These are phyloP conservation scores for Boletus insuetus DNA, from an alignment of 768 basidiomycete genomes.

Conservation along the genomic window DNA sequence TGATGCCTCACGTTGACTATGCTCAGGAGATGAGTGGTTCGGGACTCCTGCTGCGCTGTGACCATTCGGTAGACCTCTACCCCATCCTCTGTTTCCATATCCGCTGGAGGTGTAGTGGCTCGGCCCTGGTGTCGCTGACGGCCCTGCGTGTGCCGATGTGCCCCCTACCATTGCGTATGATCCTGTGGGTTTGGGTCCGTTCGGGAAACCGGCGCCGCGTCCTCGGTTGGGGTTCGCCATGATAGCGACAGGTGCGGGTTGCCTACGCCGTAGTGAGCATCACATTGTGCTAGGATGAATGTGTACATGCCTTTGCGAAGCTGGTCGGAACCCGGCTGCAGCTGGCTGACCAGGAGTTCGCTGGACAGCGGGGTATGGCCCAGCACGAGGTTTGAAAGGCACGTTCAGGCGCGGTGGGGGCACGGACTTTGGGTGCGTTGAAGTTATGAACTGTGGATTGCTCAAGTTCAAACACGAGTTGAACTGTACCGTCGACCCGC, in stretches of 20 bases:
- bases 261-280: slow-evolving; percentile 13
- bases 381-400: slow-evolving; percentile 67
- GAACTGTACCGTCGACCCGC: slow-evolving; percentile 86
- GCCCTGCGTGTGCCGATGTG: not conserved
- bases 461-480: slow-evolving; percentile 88
- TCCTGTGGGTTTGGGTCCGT: slow-evolving; percentile 4
- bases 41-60: not conserved
- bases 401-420: slow-evolving; percentile 46
- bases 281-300: not conserved
- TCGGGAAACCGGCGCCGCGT: slow-evolving; percentile 25
- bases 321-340: slow-evolving; percentile 66
- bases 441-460: slow-evolving; percentile 78
- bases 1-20: not conserved
- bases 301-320: slow-evolving; percentile 29
- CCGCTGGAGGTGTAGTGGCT: not conserved
- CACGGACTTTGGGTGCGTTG: slow-evolving; percentile 57
- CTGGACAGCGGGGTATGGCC: slow-evolving; percentile 61
- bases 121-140: not conserved
- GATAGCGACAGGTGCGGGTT: slow-evolving; percentile 56
- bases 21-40: not conserved
- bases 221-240: slow-evolving; percentile 72
- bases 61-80: slow-evolving; percentile 11
- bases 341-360: slow-evolving; percentile 52
- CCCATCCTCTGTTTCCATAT: slow-evolving; percentile 5
- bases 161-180: slow-evolving; percentile 11